Conservation (phyloP, 371 early-diverging fungal species). For the Saksenaea oblongispora region DNA sequence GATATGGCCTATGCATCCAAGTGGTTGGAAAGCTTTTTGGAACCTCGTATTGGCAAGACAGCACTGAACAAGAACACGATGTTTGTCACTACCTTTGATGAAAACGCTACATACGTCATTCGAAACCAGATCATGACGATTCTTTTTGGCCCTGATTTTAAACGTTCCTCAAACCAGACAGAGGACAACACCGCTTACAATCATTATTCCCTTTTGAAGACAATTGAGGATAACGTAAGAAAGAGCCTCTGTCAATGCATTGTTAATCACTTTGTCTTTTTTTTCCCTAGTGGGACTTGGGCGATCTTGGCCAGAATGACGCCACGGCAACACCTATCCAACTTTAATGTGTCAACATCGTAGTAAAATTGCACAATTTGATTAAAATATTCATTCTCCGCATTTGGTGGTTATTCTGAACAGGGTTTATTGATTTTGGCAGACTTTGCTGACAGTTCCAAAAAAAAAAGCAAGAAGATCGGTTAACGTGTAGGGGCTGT, state of each 20-base stretch:
- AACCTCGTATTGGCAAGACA: slow-evolving; percentile 44
- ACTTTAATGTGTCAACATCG: not conserved
- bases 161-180: slow-evolving; percentile 21
- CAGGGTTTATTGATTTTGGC: not conserved
- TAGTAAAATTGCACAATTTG: not conserved
- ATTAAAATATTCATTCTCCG: not conserved
- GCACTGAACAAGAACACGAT: slow-evolving; percentile 49
- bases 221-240: slow-evolving; percentile 50
- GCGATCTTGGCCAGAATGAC: slow-evolving; percentile 15
- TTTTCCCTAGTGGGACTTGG: slow-evolving; percentile 11
- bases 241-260: not conserved
- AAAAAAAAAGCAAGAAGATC: not conserved
- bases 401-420: not conserved
- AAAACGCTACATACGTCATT: slow-evolving; percentile 23
- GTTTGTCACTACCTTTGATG: slow-evolving; percentile 60
- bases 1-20: slow-evolving; percentile 37
- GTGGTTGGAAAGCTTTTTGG: slow-evolving; percentile 54
- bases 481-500: not conserved
- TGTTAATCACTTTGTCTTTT: not conserved
- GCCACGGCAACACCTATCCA: slow-evolving; percentile 8
- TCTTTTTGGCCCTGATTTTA: slow-evolving; percentile 31
- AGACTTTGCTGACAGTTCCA: not conserved
- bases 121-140: slow-evolving; percentile 32
- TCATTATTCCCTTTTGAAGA: slow-evolving; percentile 60
- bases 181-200: slow-evolving; percentile 48